Conservation (phyloP, 176 grass and related monocot species). For the Oryza nivara region DNA sequence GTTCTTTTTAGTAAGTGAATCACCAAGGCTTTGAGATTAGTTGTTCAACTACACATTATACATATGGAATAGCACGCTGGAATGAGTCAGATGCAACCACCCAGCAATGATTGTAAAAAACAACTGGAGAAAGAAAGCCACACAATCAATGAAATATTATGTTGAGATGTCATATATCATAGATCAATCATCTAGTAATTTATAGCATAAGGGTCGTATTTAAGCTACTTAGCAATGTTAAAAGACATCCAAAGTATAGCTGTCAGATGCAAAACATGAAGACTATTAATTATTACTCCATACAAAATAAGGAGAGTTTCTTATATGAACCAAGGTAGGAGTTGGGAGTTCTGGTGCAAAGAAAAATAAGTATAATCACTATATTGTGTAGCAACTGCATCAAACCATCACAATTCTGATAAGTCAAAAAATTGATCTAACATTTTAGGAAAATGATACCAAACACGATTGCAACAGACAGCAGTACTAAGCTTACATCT, state of each 20-base stretch:
- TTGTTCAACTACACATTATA: not conserved
- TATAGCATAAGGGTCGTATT: not conserved
- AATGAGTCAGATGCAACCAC: not conserved
- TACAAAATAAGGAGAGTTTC: not conserved
- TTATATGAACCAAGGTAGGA: not conserved
- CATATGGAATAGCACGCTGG: not conserved
- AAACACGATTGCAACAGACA: constrained; percentile 6
- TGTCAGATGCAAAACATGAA: not conserved
- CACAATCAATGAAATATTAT: not conserved
- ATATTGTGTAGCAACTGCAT: not conserved
- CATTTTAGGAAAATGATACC: not conserved
- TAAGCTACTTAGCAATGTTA: not conserved
- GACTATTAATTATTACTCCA: not conserved
- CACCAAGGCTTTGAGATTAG: not conserved
- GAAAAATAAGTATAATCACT: not conserved
- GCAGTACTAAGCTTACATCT: constrained; percentile 12
- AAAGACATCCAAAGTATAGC: not conserved
- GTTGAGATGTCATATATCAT: not conserved
- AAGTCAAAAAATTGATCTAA: not conserved
- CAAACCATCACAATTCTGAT: not conserved
- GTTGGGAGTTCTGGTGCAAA: not conserved
- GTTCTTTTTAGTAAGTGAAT: not conserved
- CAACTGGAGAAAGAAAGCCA: not conserved
- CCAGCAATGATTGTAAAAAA: not conserved
- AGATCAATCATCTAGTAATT: not conserved